Percentiles rank a stretch among this genome's conserved stretches.
phyloP scores from a whole-genome alignment of 2,329 filamentous ascomycete species.

The Lasiodiplodia theobromae region DNA sequence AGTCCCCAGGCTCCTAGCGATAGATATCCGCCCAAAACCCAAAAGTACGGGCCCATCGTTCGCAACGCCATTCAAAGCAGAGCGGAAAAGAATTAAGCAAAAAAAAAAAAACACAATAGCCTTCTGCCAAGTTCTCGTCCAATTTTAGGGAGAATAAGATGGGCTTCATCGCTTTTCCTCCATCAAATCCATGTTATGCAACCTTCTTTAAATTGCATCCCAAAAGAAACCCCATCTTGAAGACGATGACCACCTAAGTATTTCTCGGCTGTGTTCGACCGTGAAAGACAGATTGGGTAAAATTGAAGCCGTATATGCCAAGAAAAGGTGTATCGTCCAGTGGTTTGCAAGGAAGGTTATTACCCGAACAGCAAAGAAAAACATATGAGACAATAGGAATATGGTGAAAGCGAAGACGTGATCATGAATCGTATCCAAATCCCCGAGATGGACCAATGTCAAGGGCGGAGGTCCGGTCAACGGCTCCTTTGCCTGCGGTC shows the following conservation, averaged over 20 bases:
- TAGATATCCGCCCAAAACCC: not conserved
- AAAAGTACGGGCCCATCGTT: not conserved
- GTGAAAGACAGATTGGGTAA: not conserved
- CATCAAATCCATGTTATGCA: not conserved
- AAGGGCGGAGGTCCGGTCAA: not conserved
- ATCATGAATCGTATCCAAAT: not conserved
- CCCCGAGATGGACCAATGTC: not conserved
- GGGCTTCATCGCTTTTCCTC: not conserved
- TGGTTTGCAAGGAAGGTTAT: not conserved
- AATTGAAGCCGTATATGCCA: not conserved
- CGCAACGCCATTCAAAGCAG: not conserved
- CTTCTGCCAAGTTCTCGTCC: not conserved
- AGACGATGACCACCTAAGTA: not conserved
- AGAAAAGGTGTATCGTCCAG: not conserved
- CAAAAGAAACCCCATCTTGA: not conserved
- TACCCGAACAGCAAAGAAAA: not conserved
- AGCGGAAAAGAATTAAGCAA: not conserved
- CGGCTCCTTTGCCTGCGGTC: slow-evolving; percentile 18
- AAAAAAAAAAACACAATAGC: not conserved
- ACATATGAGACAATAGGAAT: not conserved
- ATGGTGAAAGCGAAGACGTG: not conserved
- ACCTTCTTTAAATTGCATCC: not conserved
- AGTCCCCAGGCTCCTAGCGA: not conserved
- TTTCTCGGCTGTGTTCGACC: not conserved
- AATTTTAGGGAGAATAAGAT: not conserved